These are phyloP conservation scores for Dioscorea zingiberensis DNA, from an alignment of 106 monocot species.

Conservation along the genomic window DNA sequence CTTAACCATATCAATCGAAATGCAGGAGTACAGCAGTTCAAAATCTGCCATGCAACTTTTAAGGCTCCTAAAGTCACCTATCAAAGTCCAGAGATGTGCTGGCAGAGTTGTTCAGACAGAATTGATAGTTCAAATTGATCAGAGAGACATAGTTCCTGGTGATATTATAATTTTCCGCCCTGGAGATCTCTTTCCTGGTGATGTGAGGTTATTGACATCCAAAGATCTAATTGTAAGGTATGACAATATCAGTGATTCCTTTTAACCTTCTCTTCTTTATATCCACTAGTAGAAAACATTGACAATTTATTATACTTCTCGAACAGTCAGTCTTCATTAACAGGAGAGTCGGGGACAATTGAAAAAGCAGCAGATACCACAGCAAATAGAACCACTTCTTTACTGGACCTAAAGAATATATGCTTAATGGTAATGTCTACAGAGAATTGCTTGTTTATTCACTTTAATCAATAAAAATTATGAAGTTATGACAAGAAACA, in stretches of 20 bases:
- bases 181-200: slow-evolving; percentile 50
- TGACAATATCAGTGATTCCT: no score
- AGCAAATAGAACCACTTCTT: slow-evolving; percentile 25
- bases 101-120: slow-evolving; percentile 34
- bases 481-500: neutral
- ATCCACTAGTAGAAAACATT: neutral
- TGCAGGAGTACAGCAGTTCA: slow-evolving; percentile 28
- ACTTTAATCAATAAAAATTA: no score
- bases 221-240: slow-evolving; percentile 41
- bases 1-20: no score
- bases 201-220: slow-evolving; percentile 28
- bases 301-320: neutral
- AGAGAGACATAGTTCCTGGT: slow-evolving; percentile 37
- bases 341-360: slow-evolving; percentile 39
- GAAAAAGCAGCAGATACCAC: slow-evolving; percentile 23
- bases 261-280: neutral
- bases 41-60: slow-evolving; percentile 24
- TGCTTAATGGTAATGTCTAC: slow-evolving; percentile 28
- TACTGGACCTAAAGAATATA: slow-evolving; percentile 44
- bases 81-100: slow-evolving; percentile 43
- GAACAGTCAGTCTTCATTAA: slow-evolving; percentile 49
- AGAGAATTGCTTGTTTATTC: no score
- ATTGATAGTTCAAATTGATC: slow-evolving; percentile 39
- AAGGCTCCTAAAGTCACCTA: slow-evolving; percentile 20
- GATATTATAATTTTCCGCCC: slow-evolving; percentile 31